Percentiles rank a stretch among this genome's conserved stretches.
Conservation (phyloP, 2,329 filamentous ascomycete genomes). For the Cryphonectria carpinicola region DNA sequence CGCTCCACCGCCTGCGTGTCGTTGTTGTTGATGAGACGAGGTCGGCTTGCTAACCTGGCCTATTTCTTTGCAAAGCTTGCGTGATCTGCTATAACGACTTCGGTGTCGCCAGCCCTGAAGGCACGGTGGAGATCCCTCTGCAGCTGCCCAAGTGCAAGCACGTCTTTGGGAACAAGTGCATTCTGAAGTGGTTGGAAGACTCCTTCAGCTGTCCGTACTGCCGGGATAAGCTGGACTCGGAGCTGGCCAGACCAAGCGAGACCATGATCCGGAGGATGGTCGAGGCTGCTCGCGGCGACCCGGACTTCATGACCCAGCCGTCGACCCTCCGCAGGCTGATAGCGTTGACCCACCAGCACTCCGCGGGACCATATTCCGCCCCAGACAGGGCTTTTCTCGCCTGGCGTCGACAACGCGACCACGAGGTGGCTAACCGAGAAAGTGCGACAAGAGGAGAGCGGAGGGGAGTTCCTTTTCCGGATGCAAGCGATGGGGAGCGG, state of each 20-base stretch:
- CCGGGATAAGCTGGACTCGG: constrained; percentile 62
- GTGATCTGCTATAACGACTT: constrained; percentile 69
- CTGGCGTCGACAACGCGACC: not conserved
- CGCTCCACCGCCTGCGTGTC: constrained; percentile 15
- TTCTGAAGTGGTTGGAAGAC: constrained; percentile 68
- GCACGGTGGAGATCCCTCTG: constrained; percentile 58
- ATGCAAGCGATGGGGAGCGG: constrained; percentile 36
- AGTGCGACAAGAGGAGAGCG: not conserved
- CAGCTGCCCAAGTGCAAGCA: constrained; percentile 66
- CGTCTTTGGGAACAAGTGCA: constrained; percentile 66
- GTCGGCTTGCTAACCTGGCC: not conserved
- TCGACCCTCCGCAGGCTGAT: not conserved
- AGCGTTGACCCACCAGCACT: not conserved
- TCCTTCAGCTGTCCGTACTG: constrained; percentile 68
- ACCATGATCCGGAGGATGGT: constrained; percentile 36
- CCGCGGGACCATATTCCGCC: not conserved
- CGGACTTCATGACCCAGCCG: not conserved
- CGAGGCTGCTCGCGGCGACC: constrained; percentile 27
- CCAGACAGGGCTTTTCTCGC: not conserved
- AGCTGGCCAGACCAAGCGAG: constrained; percentile 38
- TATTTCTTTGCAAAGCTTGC: constrained; percentile 49
- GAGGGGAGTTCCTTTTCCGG: constrained; percentile 13
- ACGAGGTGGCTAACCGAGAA: not conserved
- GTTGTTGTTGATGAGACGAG: not conserved
- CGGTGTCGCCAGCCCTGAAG: constrained; percentile 60